Base-by-base conservation (phyloP, 257 asterid genomes). In the Gentiana straminea region DNA sequence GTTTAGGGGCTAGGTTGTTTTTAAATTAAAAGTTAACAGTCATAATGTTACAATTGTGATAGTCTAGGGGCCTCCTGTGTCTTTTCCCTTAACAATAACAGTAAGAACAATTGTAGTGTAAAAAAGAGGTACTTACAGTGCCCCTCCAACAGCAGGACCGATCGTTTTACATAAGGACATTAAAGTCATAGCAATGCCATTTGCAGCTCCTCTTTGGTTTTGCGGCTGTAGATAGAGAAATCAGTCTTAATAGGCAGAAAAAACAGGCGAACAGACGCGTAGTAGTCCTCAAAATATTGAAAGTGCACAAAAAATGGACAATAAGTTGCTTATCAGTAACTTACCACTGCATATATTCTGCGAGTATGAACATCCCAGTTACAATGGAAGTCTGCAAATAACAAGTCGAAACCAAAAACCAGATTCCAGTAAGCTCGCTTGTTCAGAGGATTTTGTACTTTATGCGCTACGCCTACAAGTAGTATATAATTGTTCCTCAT, bases 121-220 rank as follows among this genome's bases (percentile, higher is more conserved):
- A n/a, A n/a, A 10, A 51, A 61, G 69, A 36, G 73, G 8, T 55
- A 79, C 97, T 81, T 69, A 89, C 97, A 85, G 6, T 61, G 83
- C 72, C 60, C 97, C 97, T 13, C 89, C 97, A n/a, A 72, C 86
- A 10, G 94, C 95, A 38, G 95, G 97, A 48, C 95, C 97, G 1
- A 74, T 52, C 33, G 91, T 80, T 77, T 85, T 89, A 41, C 77
- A 81, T n/a, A 85, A 73, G 12, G 97, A 89, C 97, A 89, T 89
- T 43, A 79, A 78, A 4, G 95, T 67, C 94, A 89, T 89, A 52
- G 97, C 75, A 75, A 89, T 69, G 59, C 94, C 97, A 64, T 89
- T 85, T 69, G 95, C 95, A 69, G 82, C 81, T 66, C 95, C 97
- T 61, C 97, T 68, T 57, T 75, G 91, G 65, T 86, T 79, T 60